Conservation (phyloP, 2,329 filamentous ascomycete species). For the Fusarium hainanense region DNA sequence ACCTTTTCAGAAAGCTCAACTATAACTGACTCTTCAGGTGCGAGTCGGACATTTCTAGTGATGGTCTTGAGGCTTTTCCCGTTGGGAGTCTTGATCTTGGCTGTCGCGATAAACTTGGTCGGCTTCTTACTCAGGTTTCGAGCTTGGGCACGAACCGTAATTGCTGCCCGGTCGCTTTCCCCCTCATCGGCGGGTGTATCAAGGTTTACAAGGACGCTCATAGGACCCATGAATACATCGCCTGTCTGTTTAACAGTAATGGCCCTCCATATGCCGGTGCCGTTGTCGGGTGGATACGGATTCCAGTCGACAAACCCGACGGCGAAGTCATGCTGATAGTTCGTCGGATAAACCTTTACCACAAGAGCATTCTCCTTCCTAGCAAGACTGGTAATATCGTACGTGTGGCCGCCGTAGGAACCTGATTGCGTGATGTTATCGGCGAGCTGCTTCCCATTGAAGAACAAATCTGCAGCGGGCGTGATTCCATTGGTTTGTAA, state of each 20-base stretch:
- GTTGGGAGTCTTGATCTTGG: not conserved
- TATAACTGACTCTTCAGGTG: not conserved
- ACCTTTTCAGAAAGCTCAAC: not conserved
- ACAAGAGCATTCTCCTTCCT: not conserved
- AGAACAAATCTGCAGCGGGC: not conserved
- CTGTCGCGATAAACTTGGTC: not conserved
- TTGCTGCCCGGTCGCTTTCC: not conserved
- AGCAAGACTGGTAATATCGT: not conserved
- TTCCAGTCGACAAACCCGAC: conserved; percentile 6
- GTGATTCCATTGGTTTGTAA: conserved; percentile 4
- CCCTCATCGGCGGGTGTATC: not conserved
- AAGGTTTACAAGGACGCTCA: not conserved
- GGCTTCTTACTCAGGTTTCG: not conserved
- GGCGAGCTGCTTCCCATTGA: not conserved
- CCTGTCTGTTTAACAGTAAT: not conserved
- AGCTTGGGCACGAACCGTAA: not conserved
- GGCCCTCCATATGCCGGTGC: not conserved
- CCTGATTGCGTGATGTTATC: not conserved
- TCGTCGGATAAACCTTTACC: not conserved
- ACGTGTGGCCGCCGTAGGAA: not conserved
- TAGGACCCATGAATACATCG: not conserved
- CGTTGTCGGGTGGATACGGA: not conserved
- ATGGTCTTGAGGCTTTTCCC: not conserved
- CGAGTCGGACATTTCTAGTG: not conserved
- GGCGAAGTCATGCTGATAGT: not conserved